These are phyloP conservation scores for Candida coquimbonensis DNA, from an alignment of 805 yeast species.

Conservation along the genomic window DNA sequence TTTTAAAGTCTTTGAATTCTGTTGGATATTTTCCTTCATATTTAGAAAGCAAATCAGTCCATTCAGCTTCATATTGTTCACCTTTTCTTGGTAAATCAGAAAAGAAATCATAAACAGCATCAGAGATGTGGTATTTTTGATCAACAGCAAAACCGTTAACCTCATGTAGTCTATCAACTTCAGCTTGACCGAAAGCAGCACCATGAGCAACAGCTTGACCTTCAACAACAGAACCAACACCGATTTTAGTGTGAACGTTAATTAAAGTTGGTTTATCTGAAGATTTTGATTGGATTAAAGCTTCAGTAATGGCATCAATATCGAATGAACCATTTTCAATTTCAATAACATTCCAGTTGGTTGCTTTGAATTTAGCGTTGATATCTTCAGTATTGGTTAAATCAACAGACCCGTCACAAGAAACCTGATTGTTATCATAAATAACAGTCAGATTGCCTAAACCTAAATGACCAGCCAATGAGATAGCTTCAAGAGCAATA, in stretches of 20 bases:
- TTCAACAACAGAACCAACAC: slow-evolving; percentile 78
- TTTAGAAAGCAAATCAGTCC: slow-evolving; percentile 58
- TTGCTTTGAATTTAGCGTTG: slow-evolving; percentile 72
- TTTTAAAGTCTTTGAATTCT: slow-evolving; percentile 66
- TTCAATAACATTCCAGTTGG: slow-evolving; percentile 85
- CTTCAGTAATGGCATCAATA: slow-evolving; percentile 59
- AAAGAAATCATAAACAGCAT: slow-evolving; percentile 73
- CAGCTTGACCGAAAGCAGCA: slow-evolving; percentile 90
- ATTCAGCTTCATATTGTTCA: slow-evolving; percentile 60
- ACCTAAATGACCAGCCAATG: slow-evolving; percentile 94
- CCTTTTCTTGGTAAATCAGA: slow-evolving; percentile 49
- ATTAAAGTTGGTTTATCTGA: slow-evolving; percentile 86
- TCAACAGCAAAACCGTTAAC: slow-evolving; percentile 85
- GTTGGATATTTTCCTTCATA: slow-evolving; percentile 70
- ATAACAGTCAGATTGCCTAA: slow-evolving; percentile 88
- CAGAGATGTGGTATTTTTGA: slow-evolving; percentile 69
- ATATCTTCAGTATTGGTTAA: slow-evolving; percentile 94
- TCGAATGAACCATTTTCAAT: slow-evolving; percentile 81
- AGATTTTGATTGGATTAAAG: slow-evolving; percentile 76
- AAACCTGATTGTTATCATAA: slow-evolving; percentile 95
- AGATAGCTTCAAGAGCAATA: slow-evolving; percentile 87
- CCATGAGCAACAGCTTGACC: slow-evolving; percentile 96
- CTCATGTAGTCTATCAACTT: slow-evolving; percentile 76
- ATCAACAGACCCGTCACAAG: slow-evolving; percentile 90
- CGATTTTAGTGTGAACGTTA: slow-evolving; percentile 85